A percentile compares a stretch with the other conserved stretches of the same genome.
These are phyloP conservation scores for Hortiboletus campestris DNA, from an alignment of 768 basidiomycete species.

Conservation along the genomic window DNA sequence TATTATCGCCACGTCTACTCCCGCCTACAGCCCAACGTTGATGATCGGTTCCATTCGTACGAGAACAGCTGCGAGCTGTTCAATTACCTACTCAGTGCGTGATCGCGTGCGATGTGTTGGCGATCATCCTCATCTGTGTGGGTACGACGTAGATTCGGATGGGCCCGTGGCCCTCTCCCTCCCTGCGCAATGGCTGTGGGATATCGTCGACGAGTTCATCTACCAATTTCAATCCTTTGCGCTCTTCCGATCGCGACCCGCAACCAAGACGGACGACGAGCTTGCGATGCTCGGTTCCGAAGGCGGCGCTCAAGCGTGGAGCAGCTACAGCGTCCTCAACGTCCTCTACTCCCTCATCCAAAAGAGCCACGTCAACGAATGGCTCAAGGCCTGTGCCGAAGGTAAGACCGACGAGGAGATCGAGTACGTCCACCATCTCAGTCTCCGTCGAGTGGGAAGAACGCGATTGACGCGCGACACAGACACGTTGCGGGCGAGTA, in stretches of 20 bases:
- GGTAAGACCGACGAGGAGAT: constrained; percentile 83
- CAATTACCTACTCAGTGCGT: constrained; percentile 88
- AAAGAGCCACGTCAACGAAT: constrained; percentile 94
- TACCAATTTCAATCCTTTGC: constrained; percentile 98
- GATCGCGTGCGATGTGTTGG: not conserved
- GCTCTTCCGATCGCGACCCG: constrained; percentile 83
- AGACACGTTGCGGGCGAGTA: constrained; percentile 91
- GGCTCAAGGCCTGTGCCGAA: constrained; percentile 76
- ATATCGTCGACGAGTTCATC: constrained; percentile 95
- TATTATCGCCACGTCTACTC: constrained; percentile 97
- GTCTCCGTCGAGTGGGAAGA: not conserved
- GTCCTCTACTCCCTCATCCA: constrained; percentile 98
- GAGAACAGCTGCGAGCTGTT: constrained; percentile 98
- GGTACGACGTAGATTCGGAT: constrained; percentile 67
- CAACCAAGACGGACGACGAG: constrained; percentile 88
- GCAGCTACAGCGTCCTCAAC: constrained; percentile 96
- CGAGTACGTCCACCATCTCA: constrained; percentile 49
- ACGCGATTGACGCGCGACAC: constrained; percentile 2
- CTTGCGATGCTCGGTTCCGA: constrained; percentile 76
- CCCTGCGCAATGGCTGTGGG: constrained; percentile 98
- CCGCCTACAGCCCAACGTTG: constrained; percentile 89
- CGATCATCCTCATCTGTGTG: not conserved
- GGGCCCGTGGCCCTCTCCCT: constrained; percentile 88
- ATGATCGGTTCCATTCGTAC: constrained; percentile 97
- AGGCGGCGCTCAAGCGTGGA: constrained; percentile 84